Evolutionary conservation across 2,329 filamentous ascomycete genomes (phyloP), one percentile per base, ranked within the genome.

Genomic region (Dothistroma septosporum): DNA sequence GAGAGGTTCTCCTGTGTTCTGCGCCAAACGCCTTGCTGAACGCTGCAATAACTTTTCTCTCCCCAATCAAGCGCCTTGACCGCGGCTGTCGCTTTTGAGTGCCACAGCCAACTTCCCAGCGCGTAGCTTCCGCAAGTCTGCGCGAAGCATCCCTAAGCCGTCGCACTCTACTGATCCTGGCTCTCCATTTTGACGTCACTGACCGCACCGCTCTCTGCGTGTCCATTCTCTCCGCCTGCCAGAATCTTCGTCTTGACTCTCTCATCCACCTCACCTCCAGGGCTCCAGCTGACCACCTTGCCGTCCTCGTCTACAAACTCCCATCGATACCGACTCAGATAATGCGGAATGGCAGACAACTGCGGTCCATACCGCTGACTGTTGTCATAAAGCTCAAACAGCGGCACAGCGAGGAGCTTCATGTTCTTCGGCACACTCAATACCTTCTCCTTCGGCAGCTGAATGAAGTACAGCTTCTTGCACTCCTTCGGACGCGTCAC

Each of bases 371-470:
- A 99, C 61, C 94, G 84, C 12, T 88, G 89, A 0, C 91, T 96
- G 77, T 99, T 99, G 72, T 99, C 94, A 80, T 99, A 99, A 44
- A 99, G 86, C 78, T 99, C 94, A 77, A 97, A 97, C 0, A 99
- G 83, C 0, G 94, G 94, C 1, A 99, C 94, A 1, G 94, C 94
- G 46, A 99, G 87, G 24, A 99, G 86, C 76, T 99, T 99, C 94
- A 99, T 97, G 78, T 99, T 99, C 80, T 99, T 99, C 0, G 94
- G 94, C 9, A 99, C 94, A 71, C 90, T 95, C 48, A 99, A 83
- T 14, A 97, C 90, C 79, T 97, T 97, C 69, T 88, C 92, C 76
- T 92, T 87, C 0, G 94, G 94, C 31, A 99, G 81, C 75, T 96
- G 91, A 67, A 99, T 96, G 64, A 97, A 92, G 77, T 97, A 99